Percentiles rank a stretch among this genome's conserved stretches.
phyloP scores from a whole-genome alignment of 306 rosid genomes.

The Cyclanthera cordifolia region DNA sequence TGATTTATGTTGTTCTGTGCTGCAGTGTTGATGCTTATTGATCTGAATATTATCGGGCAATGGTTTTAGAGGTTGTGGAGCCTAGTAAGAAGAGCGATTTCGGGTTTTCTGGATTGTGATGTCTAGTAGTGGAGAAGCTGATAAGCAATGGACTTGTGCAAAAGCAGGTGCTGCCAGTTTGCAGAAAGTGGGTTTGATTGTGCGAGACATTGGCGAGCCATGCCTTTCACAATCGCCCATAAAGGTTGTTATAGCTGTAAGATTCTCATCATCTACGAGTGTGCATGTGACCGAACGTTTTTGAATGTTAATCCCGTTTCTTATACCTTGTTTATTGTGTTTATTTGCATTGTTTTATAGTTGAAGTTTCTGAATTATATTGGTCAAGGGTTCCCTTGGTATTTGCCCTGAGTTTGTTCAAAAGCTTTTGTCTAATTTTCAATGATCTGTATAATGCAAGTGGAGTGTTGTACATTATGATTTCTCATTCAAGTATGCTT shows the following conservation, averaged over 20 bases:
- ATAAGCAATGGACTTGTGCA: slow-evolving; percentile 58
- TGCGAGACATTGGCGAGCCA: slow-evolving; percentile 70
- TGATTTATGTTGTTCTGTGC: neutral
- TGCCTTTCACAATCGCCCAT: slow-evolving; percentile 63
- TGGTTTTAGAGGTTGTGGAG: slow-evolving; percentile 18
- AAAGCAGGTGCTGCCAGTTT: slow-evolving; percentile 47
- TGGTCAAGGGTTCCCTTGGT: neutral
- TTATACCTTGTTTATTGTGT: neutral
- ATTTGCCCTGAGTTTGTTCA: neutral
- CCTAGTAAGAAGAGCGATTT: slow-evolving; percentile 15
- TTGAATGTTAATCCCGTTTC: neutral
- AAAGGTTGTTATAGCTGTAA: slow-evolving; percentile 61
- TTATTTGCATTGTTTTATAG: neutral
- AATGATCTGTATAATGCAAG: neutral
- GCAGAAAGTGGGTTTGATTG: slow-evolving; percentile 49
- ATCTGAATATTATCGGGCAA: slow-evolving; percentile 3
- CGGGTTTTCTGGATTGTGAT: slow-evolving; percentile 29
- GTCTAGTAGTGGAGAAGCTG: slow-evolving; percentile 40
- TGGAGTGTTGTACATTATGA: neutral
- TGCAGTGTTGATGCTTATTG: slow-evolving; percentile 12
- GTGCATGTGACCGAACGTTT: neutral
- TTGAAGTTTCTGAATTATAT: neutral
- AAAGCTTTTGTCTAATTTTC: neutral
- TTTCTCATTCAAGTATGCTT: neutral
- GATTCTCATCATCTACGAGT: slow-evolving; percentile 20